A percentile compares a stretch with the other conserved stretches of the same genome.
phyloP scores from a whole-genome alignment of 768 basidiomycete species.

The Mycena vulgaris region DNA sequence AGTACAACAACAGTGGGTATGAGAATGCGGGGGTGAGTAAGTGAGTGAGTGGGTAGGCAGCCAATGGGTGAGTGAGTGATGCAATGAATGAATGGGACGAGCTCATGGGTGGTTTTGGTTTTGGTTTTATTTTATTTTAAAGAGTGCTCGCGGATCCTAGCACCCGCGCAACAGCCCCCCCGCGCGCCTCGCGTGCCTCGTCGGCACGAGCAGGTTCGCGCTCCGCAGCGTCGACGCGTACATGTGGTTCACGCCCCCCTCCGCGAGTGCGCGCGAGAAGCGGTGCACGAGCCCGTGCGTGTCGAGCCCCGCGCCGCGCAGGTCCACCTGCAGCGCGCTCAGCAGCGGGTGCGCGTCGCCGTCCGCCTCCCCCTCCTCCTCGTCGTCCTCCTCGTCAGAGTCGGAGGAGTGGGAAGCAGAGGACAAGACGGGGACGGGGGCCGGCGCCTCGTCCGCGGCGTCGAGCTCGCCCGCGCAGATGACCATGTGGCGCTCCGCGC shows the following conservation, averaged over 20 bases:
- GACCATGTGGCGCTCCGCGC: constrained; percentile 80
- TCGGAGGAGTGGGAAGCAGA: constrained; percentile 29
- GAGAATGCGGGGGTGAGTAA: constrained; percentile 2
- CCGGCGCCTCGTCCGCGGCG: constrained; percentile 58
- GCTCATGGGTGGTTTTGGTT: too few species aligned
- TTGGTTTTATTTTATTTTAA: background rate
- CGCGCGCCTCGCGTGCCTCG: constrained; percentile 56
- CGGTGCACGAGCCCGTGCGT: constrained; percentile 85
- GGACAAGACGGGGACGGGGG: constrained; percentile 8
- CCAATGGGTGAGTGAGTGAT: background rate
- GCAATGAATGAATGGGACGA: too few species aligned
- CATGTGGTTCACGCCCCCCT: constrained; percentile 86
- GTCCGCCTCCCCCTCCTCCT: constrained; percentile 36
- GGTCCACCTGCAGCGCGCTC: constrained; percentile 73
- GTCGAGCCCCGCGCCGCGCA: constrained; percentile 73
- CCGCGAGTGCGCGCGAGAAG: constrained; percentile 80
- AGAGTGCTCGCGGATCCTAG: constrained; percentile 49
- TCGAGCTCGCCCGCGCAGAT: constrained; percentile 82
- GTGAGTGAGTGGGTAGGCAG: constrained; percentile 1
- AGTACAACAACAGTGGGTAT: constrained; percentile 26
- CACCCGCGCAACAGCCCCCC: constrained; percentile 72
- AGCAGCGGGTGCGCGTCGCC: constrained; percentile 30
- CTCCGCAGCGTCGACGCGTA: constrained; percentile 90
- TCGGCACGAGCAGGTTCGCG: constrained; percentile 79
- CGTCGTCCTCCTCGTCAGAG: constrained; percentile 58